Evolutionary conservation across 1,284 basidiomycete species (phyloP), one percentile per base, ranked within the genome.

Genomic region (Vanrija humicola): DNA sequence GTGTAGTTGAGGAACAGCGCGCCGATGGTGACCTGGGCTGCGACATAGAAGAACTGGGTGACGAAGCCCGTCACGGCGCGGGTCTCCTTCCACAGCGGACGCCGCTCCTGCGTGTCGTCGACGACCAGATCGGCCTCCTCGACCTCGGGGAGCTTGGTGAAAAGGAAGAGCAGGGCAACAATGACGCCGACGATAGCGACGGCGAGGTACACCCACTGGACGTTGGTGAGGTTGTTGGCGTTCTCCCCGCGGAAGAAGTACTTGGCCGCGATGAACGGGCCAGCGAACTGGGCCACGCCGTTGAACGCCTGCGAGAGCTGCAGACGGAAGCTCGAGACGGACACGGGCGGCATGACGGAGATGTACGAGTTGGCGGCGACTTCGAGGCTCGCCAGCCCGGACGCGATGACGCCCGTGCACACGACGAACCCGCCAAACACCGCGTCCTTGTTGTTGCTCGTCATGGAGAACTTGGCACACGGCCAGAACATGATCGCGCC

Each of bases 191-290:
- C 66, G 21, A 80, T 82, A 7, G 86, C 64, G 39, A 90, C 87
- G 16, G 86, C 87, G 39, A 90, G 83, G 73, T 90, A 90, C 40
- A 89, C 87, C 84, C 85, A 90, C 77, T 90, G 87, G n/a, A 90
- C 85, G 44, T 83, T 88, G 61, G 82, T 83, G 38, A 90, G 81
- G 38, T 79, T 79, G 44, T 77, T 81, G 6, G 81, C 81, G 69
- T 88, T 84, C 51, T 75, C 80, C 3, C 82, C 86, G 8, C 74
- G 77, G 79, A 88, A 88, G 78, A 90, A 90, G 79, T 84, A 88
- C 65, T 77, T 74, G 15, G 85, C 84, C 18, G 87, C 88, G 65
- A 90, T 90, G 63, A 90, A 81, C 25, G 89, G 88, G 0, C 89
- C 89, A 19, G 86, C 80, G 66, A 90, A 88, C 0, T 84, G 84